Evolutionary conservation across 495 filamentous ascomycete species (phyloP).

Genomic region (Terfezia boudieri): DNA sequence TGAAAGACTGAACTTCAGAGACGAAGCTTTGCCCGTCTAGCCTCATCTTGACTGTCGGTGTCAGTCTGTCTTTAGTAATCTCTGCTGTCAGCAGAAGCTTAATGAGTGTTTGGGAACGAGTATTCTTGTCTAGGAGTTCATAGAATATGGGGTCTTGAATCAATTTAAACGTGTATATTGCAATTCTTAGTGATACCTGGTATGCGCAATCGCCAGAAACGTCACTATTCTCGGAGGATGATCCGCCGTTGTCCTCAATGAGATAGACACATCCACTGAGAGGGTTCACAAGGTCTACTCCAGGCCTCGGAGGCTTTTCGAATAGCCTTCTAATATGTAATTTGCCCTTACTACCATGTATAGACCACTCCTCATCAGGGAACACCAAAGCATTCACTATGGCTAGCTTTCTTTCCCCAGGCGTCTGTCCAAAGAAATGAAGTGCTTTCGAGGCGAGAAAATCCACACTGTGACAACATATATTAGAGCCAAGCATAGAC

Average conservation of each 20-base stretch:
- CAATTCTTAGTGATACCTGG: constrained; percentile 51
- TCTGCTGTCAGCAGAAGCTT: constrained; percentile 32
- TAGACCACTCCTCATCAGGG: constrained; percentile 18
- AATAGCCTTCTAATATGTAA: constrained; percentile 37
- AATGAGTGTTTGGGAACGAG: constrained; percentile 12
- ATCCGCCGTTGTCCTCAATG: constrained; percentile 19
- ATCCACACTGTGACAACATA: constrained; percentile 22
- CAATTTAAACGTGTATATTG: constrained; percentile 38
- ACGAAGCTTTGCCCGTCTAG: constrained; percentile 40
- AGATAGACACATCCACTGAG: constrained; percentile 51
- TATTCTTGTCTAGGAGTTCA: background rate
- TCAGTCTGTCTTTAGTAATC: constrained; percentile 35
- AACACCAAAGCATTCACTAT: constrained; percentile 29
- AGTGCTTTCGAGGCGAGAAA: constrained; percentile 32
- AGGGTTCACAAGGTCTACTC: constrained; percentile 47
- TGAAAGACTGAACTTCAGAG: constrained; percentile 30
- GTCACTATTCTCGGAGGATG: background rate
- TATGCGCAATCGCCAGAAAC: constrained; percentile 40
- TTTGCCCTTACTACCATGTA: constrained; percentile 18
- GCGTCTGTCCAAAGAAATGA: constrained; percentile 26
- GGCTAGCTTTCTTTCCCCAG: constrained; percentile 16
- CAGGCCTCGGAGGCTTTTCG: constrained; percentile 30
- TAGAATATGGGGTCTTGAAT: constrained; percentile 13
- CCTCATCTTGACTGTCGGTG: constrained; percentile 34
- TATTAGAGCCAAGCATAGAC: too few relatives aligned